A percentile compares a stretch with the other conserved stretches of the same genome.
These are phyloP conservation scores for Phaeomoniella chlamydospora DNA, from an alignment of 2,329 filamentous ascomycete species.

Conservation along the genomic window DNA sequence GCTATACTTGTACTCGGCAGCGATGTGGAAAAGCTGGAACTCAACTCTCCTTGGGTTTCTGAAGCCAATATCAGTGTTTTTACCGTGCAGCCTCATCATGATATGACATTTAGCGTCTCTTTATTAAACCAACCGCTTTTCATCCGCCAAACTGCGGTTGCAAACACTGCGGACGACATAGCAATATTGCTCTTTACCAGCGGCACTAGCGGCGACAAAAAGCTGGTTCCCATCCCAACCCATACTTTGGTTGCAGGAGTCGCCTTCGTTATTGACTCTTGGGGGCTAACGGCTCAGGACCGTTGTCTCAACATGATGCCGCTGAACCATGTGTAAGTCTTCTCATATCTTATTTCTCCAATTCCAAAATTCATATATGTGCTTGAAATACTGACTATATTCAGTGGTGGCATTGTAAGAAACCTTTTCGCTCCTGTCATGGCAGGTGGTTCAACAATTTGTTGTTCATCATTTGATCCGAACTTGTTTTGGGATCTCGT, in stretches of 20 bases:
- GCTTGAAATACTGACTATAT: not conserved
- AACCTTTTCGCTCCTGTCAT: slow-evolving; percentile 42
- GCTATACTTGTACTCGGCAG: slow-evolving; percentile 30
- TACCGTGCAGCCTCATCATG: slow-evolving; percentile 21
- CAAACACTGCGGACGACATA: slow-evolving; percentile 32
- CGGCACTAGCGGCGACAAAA: slow-evolving; percentile 44
- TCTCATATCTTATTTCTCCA: not conserved
- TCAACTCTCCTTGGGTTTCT: slow-evolving; percentile 18
- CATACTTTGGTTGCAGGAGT: slow-evolving; percentile 37
- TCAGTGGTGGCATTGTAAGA: slow-evolving; percentile 36
- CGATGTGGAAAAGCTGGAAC: slow-evolving; percentile 24
- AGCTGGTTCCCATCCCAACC: slow-evolving; percentile 38
- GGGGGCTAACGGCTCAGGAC: slow-evolving; percentile 32
- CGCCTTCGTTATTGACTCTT: slow-evolving; percentile 38
- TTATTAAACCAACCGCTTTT: too few species aligned
- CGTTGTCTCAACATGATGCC: slow-evolving; percentile 47
- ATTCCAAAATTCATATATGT: too few species aligned
- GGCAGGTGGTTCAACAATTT: slow-evolving; percentile 38
- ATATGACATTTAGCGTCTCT: slow-evolving; percentile 21
- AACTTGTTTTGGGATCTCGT: slow-evolving; percentile 42
- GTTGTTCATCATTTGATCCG: slow-evolving; percentile 39
- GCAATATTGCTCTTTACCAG: slow-evolving; percentile 42
- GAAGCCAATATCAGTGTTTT: slow-evolving; percentile 23
- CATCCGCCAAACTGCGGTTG: slow-evolving; percentile 4
- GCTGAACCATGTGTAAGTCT: slow-evolving; percentile 38